Percentiles rank a stretch among this genome's conserved stretches.
Conservation (phyloP, 1,139 yeast genomes). For the Kodamaea arcana region DNA sequence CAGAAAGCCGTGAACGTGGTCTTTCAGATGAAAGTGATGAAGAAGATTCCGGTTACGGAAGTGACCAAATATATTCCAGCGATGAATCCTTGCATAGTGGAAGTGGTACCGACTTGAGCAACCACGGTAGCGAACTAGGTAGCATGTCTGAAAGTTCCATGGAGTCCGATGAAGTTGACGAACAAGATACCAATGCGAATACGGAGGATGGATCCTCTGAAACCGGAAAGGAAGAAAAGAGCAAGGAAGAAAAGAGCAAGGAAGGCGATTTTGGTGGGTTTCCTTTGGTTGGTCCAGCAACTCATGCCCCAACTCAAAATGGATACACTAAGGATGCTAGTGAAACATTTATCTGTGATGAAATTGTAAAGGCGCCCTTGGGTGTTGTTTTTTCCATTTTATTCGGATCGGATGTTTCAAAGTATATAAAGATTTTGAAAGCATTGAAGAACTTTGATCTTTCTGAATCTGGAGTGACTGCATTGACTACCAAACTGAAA, state of each 20-base stretch:
- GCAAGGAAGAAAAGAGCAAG: conserved; percentile 1
- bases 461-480: conserved; percentile 45
- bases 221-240: not conserved
- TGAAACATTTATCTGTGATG: conserved; percentile 64
- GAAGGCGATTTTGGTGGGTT: conserved; percentile 30
- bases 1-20: conserved; percentile 8
- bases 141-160: conserved; percentile 2
- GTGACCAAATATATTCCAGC: conserved; percentile 1
- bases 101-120: conserved; percentile 4
- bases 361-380: conserved; percentile 65
- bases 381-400: conserved; percentile 70
- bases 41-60: not conserved
- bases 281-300: conserved; percentile 34
- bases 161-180: conserved; percentile 6
- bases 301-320: conserved; percentile 34
- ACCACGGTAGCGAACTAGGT: conserved; percentile 7
- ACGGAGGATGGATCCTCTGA: not conserved
- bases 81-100: conserved; percentile 4
- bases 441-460: conserved; percentile 73
- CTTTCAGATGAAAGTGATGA: not conserved
- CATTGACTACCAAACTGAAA: conserved; percentile 22
- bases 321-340: conserved; percentile 49
- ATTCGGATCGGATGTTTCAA: conserved; percentile 70
- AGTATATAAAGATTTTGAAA: conserved; percentile 51
- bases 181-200: conserved; percentile 2